Evolutionary conservation across 805 yeast genomes (phyloP), one percentile per base, ranked within the genome.

Genomic region (Myxozyma melibiosi): DNA sequence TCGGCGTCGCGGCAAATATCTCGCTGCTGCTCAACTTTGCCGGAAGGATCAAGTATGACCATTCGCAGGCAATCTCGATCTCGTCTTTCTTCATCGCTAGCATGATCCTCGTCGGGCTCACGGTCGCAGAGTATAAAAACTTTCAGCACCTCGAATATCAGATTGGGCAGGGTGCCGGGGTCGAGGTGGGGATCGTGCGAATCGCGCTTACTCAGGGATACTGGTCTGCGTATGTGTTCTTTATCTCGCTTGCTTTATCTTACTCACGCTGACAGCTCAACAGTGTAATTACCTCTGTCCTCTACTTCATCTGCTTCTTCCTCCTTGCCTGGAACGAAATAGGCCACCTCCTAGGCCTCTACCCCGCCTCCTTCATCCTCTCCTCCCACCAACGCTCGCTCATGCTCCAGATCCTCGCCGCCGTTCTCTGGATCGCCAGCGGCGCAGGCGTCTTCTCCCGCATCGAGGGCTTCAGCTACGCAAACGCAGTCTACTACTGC

Each of bases 1-100:
- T 85, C 39, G 96, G 96, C 0, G 70, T 84, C 16, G 24, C 79
- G 0, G 88, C 95, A 0, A 90, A 90, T 67, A 49, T 80, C 2
- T 80, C 88, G n/a, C 74, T 90, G 39, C 70, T 88, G 38, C 70
- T 88, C 69, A 90, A 90, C 72, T 87, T 88, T 65, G 74, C 86
- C 16, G 81, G 80, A 33, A 74, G 78, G 51, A 67, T 85, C 40
- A 74, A 78, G 48, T 88, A 89, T 68, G 70, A 76, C n/a, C 66
- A 78, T 1, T 79, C 91, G 0, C 96, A 88, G 66, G 49, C 74
- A 0, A 73, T 85, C 4, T 84, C 90, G 18, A 82, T 87, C 4
- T 60, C 70, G 1, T 83, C 88, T 7, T 90, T 91, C 85, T 70
- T 83, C 8, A 39, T 77, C 1, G 94, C 94, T 0, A 75, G 82